phyloP scores from a whole-genome alignment of 306 rosid genomes.

The Acacia confusa region DNA sequence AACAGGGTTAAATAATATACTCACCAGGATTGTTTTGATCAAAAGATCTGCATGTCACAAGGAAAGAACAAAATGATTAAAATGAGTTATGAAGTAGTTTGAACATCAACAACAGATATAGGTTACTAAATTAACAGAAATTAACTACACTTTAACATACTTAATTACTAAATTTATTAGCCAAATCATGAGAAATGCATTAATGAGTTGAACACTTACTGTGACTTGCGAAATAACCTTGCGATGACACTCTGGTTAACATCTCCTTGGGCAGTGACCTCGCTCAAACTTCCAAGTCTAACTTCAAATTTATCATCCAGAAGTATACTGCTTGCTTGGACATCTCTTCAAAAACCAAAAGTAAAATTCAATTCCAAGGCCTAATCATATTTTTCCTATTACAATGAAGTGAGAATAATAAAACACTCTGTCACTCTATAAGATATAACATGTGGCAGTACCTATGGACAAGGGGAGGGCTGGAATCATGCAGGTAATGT shows the following conservation, averaged over 20 bases:
- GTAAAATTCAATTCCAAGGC: not conserved
- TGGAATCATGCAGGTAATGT: constrained; percentile 72
- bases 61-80: not conserved
- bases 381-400: constrained; percentile 11
- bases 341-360: constrained; percentile 62
- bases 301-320: constrained; percentile 97
- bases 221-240: constrained; percentile 72
- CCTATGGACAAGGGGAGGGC: constrained; percentile 94
- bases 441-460: constrained; percentile 27
- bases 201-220: constrained; percentile 55
- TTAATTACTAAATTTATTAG: not conserved
- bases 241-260: constrained; percentile 63
- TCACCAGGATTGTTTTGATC: constrained; percentile 55
- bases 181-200: not conserved
- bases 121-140: not conserved
- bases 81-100: not conserved
- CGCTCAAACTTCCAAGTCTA: constrained; percentile 94
- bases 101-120: not conserved
- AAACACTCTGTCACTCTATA: not conserved
- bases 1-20: not conserved
- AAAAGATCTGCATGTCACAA: constrained; percentile 51
- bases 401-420: constrained; percentile 15
- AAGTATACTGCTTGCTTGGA: constrained; percentile 95
- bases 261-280: constrained; percentile 73
- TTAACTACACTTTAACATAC: not conserved